Percentiles rank a stretch among this genome's conserved stretches.
Evolutionary conservation across 176 grass and related monocot species (phyloP).

Genomic region (Lolium perenne): DNA sequence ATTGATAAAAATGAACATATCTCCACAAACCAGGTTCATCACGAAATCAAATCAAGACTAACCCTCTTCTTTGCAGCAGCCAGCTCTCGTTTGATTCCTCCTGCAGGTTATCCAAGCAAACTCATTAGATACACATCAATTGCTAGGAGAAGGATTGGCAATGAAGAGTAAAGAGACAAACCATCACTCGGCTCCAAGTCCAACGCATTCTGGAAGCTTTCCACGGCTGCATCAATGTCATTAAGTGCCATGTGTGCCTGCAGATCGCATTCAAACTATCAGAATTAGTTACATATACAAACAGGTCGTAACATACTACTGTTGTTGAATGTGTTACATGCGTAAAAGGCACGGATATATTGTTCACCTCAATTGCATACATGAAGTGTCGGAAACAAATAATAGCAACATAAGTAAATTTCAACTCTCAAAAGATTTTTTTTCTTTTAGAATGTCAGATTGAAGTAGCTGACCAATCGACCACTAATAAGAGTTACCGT

Average conservation of each 20-base stretch:
- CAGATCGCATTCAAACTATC: slow-evolving; percentile 33
- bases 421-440: not conserved
- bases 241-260: slow-evolving; percentile 95
- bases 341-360: not conserved
- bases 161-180: slow-evolving; percentile 27
- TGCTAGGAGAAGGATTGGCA: not conserved
- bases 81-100: slow-evolving; percentile 86
- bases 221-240: slow-evolving; percentile 90
- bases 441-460: not conserved
- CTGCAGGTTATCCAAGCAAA: slow-evolving; percentile 50
- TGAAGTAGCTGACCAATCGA: not conserved
- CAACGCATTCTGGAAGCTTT: slow-evolving; percentile 88
- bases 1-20: not conserved
- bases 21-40: not conserved
- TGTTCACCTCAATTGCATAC: not conserved
- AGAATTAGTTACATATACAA: not conserved
- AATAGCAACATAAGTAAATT: not conserved
- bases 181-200: slow-evolving; percentile 96
- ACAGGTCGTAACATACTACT: slow-evolving; percentile 3
- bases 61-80: slow-evolving; percentile 90
- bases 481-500: not conserved
- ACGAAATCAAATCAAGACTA: slow-evolving; percentile 26
- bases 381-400: not conserved
- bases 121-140: slow-evolving; percentile 1
- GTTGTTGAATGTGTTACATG: not conserved